These are phyloP conservation scores for Russula emetica DNA, from an alignment of 768 basidiomycete species.

Conservation along the genomic window DNA sequence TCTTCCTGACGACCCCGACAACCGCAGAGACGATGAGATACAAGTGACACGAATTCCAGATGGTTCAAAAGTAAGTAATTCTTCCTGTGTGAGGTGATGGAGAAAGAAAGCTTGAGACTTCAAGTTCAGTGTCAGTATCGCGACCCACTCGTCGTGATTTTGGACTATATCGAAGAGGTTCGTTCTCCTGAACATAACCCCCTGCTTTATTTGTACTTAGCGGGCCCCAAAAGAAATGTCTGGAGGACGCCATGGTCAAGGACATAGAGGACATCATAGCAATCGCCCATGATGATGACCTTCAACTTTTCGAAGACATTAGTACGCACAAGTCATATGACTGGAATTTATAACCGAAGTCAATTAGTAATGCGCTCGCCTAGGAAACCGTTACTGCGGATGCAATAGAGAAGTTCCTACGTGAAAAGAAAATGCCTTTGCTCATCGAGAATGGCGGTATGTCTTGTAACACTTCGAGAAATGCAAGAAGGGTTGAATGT, in stretches of 20 bases:
- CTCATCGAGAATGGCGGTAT: conserved; percentile 15
- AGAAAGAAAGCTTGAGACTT: too few relatives aligned
- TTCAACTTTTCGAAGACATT: conserved; percentile 8
- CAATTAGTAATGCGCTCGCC: not conserved
- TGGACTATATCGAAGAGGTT: conserved; percentile 19
- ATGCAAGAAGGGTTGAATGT: not conserved
- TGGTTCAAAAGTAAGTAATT: too few relatives aligned
- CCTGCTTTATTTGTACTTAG: not conserved
- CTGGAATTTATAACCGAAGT: not conserved
- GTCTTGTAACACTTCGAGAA: not conserved
- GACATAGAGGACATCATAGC: conserved; percentile 7
- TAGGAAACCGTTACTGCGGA: conserved; percentile 10
- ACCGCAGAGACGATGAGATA: not conserved
- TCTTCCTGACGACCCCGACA: conserved; percentile 1
- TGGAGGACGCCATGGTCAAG: not conserved
- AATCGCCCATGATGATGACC: conserved; percentile 16
- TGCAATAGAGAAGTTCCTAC: conserved; percentile 7
- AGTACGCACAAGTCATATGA: conserved; percentile 7
- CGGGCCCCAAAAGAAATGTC: not conserved
- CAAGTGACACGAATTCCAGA: not conserved
- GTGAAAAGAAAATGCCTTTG: not conserved
- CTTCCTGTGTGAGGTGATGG: too few relatives aligned
- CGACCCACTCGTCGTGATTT: conserved; percentile 17
- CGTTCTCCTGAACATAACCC: not conserved
- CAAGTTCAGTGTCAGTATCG: not conserved